Evolutionary conservation across 2,329 filamentous ascomycete genomes (phyloP).

Genomic region (Microdochium bolleyi): DNA sequence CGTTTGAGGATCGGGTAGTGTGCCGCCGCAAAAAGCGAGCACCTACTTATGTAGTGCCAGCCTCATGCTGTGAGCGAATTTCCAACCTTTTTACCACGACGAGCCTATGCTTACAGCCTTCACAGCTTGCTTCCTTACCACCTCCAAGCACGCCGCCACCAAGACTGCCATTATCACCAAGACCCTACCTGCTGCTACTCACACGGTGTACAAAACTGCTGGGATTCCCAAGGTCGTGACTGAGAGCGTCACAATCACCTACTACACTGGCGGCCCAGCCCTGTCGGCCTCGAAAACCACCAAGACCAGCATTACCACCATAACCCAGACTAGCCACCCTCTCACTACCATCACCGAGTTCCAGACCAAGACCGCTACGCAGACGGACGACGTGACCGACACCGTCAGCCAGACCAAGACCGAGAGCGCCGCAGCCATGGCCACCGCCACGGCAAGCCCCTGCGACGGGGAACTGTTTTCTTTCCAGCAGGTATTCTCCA

Average conservation of each 20-base stretch:
- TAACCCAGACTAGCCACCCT: neutral
- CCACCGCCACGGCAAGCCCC: neutral
- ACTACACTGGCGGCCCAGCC: neutral
- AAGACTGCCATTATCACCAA: neutral
- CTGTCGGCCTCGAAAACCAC: neutral
- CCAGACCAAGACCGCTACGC: neutral
- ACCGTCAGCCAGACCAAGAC: neutral
- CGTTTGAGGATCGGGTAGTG: neutral
- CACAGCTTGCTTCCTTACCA: neutral
- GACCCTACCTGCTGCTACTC: neutral
- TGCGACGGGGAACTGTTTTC: neutral
- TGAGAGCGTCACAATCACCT: neutral
- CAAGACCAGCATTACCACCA: neutral
- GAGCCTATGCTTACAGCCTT: neutral
- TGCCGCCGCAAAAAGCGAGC: neutral
- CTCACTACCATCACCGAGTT: neutral
- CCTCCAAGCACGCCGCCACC: neutral
- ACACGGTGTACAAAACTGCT: neutral
- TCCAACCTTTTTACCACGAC: neutral
- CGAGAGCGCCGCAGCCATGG: neutral
- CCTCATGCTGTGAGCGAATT: neutral
- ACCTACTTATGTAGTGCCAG: neutral
- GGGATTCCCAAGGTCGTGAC: neutral
- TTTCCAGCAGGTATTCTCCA: too few relatives aligned
- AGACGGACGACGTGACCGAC: neutral